Evolutionary conservation across 495 filamentous ascomycete genomes (phyloP).

Genomic region (Penicillium ochrochloron): DNA sequence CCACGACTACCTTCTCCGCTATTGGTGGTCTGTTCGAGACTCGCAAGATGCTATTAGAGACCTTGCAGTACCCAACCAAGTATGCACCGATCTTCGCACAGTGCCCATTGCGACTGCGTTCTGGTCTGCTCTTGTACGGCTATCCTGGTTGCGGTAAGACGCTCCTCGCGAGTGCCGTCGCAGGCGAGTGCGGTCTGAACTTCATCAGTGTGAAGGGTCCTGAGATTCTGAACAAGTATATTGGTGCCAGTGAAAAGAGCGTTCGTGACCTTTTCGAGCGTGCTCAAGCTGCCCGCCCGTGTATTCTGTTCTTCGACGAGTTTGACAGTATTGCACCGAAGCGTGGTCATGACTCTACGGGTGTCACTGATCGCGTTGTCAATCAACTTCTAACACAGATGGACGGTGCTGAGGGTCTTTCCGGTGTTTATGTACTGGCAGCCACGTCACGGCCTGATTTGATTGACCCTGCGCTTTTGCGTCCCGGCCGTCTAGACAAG

Average conservation of each 20-base stretch:
- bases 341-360: slow-evolving; percentile 93
- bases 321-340: slow-evolving; percentile 98
- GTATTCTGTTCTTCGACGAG: slow-evolving; percentile 96
- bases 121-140: slow-evolving; percentile 89
- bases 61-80: slow-evolving; percentile 93
- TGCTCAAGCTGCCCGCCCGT: slow-evolving; percentile 85
- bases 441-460: slow-evolving; percentile 90
- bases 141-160: slow-evolving; percentile 98
- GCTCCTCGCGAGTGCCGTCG: slow-evolving; percentile 87
- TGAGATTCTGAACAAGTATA: slow-evolving; percentile 98
- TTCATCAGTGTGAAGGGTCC: slow-evolving; percentile 98
- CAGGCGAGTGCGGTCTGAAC: slow-evolving; percentile 94
- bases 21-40: slow-evolving; percentile 90
- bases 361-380: slow-evolving; percentile 97
- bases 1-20: slow-evolving; percentile 83
- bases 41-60: slow-evolving; percentile 86
- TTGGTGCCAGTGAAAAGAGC: slow-evolving; percentile 92
- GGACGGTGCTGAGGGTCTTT: slow-evolving; percentile 95
- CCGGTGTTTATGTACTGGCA: slow-evolving; percentile 93
- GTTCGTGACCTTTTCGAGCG: slow-evolving; percentile 94
- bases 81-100: slow-evolving; percentile 98
- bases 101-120: slow-evolving; percentile 89
- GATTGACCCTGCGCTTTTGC: slow-evolving; percentile 89
- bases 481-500: slow-evolving; percentile 92
- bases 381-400: slow-evolving; percentile 98